Evolutionary conservation across 2,329 filamentous ascomycete genomes (phyloP).

Genomic region (Neoarthrinium moseri): DNA sequence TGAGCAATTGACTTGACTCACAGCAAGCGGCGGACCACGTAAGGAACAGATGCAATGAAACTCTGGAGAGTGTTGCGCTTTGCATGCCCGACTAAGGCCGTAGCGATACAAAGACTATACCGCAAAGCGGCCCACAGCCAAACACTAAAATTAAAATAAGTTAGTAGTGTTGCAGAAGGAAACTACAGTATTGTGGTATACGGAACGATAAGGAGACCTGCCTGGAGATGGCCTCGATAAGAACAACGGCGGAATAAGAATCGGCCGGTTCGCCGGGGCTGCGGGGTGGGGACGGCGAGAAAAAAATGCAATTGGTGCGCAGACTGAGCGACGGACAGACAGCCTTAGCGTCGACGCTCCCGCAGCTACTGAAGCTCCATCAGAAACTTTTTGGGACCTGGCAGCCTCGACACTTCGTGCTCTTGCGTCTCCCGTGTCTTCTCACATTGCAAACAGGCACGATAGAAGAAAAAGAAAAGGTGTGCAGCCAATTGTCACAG

Average conservation of each 20-base stretch:
- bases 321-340: background rate
- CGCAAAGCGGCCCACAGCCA: too few relatives aligned
- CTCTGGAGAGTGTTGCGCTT: too few relatives aligned
- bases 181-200: too few relatives aligned
- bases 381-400: conserved; percentile 1
- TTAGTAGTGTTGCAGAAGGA: too few relatives aligned
- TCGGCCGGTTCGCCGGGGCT: background rate
- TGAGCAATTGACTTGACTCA: background rate
- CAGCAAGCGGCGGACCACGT: too few relatives aligned
- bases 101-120: too few relatives aligned
- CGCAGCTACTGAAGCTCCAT: conserved; percentile 6
- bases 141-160: too few relatives aligned
- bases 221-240: background rate
- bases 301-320: conserved; percentile 8
- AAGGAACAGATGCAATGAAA: too few relatives aligned
- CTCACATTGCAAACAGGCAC: background rate
- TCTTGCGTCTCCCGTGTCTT: background rate
- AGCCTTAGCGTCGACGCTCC: background rate
- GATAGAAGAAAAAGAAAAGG: too few relatives aligned
- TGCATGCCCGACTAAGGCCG: too few relatives aligned
- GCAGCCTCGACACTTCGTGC: background rate
- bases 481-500: background rate
- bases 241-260: background rate
- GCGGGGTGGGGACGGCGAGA: background rate
- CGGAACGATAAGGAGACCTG: too few relatives aligned